Conservation (phyloP, 108 stramenopile species). For the Aureococcus anophagefferens region DNA sequence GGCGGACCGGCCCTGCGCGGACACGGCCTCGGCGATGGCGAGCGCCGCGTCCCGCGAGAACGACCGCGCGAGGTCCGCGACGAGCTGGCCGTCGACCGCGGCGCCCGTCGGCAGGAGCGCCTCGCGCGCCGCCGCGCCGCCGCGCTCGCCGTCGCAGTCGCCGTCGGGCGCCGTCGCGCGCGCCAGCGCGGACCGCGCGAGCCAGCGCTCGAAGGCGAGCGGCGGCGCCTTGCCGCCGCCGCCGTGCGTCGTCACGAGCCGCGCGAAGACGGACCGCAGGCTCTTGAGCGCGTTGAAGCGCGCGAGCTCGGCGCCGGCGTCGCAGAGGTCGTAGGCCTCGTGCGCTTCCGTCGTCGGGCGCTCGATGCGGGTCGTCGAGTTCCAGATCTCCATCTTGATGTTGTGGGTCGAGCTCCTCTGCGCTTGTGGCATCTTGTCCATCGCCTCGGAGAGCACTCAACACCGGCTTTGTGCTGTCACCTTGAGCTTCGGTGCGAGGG, state of each 20-base stretch:
- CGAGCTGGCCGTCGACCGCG: slow-evolving; percentile 5
- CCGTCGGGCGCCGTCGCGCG: neutral
- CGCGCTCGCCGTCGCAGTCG: neutral
- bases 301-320: neutral
- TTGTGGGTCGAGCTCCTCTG: no score
- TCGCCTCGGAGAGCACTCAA: no score
- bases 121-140: no score
- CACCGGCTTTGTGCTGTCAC: no score
- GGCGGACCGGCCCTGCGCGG: slow-evolving; percentile 3
- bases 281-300: neutral
- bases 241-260: neutral
- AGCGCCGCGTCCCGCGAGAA: neutral
- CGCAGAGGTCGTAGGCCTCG: no score
- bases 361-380: no score
- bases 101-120: slow-evolving; percentile 20
- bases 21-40: neutral
- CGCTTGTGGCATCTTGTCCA: no score
- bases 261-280: neutral
- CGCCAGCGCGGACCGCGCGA: slow-evolving; percentile 18
- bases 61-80: slow-evolving; percentile 11
- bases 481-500: no score
- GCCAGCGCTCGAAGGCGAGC: slow-evolving; percentile 30
- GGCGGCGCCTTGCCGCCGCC: slow-evolving; percentile 13
- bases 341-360: no score
- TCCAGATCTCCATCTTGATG: no score